Base-by-base conservation (phyloP, 345 rosid species). In the Raphanus sativus region DNA sequence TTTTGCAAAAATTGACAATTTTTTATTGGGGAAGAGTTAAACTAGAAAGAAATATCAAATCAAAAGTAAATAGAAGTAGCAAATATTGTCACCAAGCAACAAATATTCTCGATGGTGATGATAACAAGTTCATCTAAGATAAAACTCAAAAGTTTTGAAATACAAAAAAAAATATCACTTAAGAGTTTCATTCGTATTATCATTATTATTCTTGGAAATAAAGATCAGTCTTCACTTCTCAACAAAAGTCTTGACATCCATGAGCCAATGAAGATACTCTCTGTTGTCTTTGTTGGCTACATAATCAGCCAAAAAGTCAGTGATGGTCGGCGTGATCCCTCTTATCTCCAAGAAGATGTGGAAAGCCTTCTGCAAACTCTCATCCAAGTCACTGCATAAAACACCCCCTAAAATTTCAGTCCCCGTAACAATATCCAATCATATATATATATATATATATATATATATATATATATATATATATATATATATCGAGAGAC, bases 361-460 rank as follows among this genome's bases (percentile, higher is more conserved):
- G 73, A 90, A 86, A 67, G 89, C 89, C 77, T 87, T 86, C 83
- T 87, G 88, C 81, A 90, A 70, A 74, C 86, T 86, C 82, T 88
- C 89, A 69, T 90, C 96, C 86, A 90, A 79, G 69, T 88, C 91
- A 4, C 96, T 90, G 83, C 21, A 64, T 69, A 67, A 25, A 65
- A 12, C 30, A 24, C 36, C 45, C 40, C 45, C 69, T 25, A 38
- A 56, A 62, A 50, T 54, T 50, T 25, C 75, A 79, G 42, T 68
- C 40, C 59, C 67, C 63, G 61, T 10, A 58, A 60, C 71, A 69
- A 69, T 1, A 50, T 48, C 55, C 17, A 54, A 24, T 68, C 2
- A 40, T 1, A 33, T 2, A 34, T 34, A 32, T 32, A 32, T 34
- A 34, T 34, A 32, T 32, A 32, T 34, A 34, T 34, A 32, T 32